phyloP scores from a whole-genome alignment of 805 yeast species.

The Huiozyma sinensis region DNA sequence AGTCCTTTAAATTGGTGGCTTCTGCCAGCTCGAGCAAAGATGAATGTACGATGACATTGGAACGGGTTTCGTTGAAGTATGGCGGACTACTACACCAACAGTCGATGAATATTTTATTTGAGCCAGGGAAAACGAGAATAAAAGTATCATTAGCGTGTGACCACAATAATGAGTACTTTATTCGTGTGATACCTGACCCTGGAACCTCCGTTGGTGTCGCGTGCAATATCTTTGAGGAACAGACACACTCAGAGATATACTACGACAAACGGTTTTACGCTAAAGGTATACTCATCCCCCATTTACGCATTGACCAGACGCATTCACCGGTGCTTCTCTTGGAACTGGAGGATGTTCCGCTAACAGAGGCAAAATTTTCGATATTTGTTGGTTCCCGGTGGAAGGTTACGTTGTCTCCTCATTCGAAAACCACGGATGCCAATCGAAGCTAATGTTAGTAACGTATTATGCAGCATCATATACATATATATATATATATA shows the following conservation, averaged over 20 bases:
- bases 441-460: not conserved
- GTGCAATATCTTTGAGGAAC: constrained; percentile 15
- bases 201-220: not conserved
- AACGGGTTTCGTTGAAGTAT: constrained; percentile 10
- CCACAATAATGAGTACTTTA: constrained; percentile 7
- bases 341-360: constrained; percentile 9
- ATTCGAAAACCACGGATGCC: not conserved
- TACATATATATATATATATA: not conserved
- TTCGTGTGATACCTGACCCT: constrained; percentile 12
- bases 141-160: constrained; percentile 5
- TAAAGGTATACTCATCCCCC: constrained; percentile 11
- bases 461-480: not conserved
- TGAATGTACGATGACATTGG: constrained; percentile 1
- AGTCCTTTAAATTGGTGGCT: constrained; percentile 6
- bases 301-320: constrained; percentile 3
- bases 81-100: constrained; percentile 18
- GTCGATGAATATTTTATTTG: constrained; percentile 6
- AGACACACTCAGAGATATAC: constrained; percentile 8
- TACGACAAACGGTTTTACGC: constrained; percentile 5
- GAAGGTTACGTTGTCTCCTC: not conserved
- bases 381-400: constrained; percentile 7
- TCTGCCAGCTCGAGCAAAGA: not conserved
- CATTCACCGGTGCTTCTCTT: constrained; percentile 8
- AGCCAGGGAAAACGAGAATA: constrained; percentile 3
- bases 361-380: not conserved